These are phyloP conservation scores for Aspergillus tamarii DNA, from an alignment of 2,329 filamentous ascomycete genomes.

Conservation along the genomic window DNA sequence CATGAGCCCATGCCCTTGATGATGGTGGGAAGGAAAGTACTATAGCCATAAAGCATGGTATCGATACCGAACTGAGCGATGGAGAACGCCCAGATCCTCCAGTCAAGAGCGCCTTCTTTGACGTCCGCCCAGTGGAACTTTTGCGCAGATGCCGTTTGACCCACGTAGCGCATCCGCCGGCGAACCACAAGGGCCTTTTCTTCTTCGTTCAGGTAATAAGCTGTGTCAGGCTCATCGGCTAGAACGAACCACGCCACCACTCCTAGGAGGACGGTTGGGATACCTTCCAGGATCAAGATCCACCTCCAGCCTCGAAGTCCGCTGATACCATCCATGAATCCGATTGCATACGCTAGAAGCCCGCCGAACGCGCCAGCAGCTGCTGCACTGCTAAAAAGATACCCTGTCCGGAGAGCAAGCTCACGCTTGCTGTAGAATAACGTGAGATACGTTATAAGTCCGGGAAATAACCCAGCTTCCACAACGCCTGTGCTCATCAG, in stretches of 20 bases:
- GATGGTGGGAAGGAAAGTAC: conserved; percentile 78
- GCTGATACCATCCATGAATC: conserved; percentile 68
- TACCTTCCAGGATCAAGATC: conserved; percentile 65
- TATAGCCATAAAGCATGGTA: conserved; percentile 78
- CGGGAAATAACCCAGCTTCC: conserved; percentile 72
- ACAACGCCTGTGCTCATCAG: conserved; percentile 54
- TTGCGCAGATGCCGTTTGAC: conserved; percentile 53
- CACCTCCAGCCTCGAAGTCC: conserved; percentile 72
- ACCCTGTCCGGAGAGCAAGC: conserved; percentile 71
- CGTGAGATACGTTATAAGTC: conserved; percentile 69
- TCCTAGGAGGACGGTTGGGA: conserved; percentile 60
- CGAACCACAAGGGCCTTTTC: conserved; percentile 63
- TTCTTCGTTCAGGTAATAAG: conserved; percentile 61
- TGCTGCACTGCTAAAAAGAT: conserved; percentile 67
- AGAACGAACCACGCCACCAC: conserved; percentile 61
- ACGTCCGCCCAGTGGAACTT: conserved; percentile 66
- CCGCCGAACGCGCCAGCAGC: conserved; percentile 74
- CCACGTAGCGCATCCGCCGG: conserved; percentile 55
- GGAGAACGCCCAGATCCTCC: conserved; percentile 74
- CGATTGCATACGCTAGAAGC: conserved; percentile 72
- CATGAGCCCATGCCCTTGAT: conserved; percentile 70
- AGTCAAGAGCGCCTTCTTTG: conserved; percentile 68
- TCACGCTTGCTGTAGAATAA: conserved; percentile 77
- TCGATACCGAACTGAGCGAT: conserved; percentile 72
- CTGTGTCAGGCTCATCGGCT: conserved; percentile 68